Base-by-base conservation (phyloP, 129 eudicot genomes). In the Escallonia herrerae region DNA sequence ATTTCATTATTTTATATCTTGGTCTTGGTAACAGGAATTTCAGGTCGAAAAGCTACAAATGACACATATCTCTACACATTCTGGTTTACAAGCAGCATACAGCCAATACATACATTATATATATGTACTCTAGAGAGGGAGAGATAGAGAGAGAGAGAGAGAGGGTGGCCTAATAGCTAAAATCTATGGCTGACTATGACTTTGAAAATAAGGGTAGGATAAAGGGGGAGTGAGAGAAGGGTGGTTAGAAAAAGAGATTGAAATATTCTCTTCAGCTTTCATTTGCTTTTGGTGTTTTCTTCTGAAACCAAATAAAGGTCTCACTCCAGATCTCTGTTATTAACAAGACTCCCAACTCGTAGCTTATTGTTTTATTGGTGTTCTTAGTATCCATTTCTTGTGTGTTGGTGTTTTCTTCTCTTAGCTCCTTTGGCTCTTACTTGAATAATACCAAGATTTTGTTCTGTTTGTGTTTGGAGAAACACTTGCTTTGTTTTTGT, bases 11-110 rank as follows among this genome's bases (percentile, higher is more conserved):
- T 69, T 15, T 73, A 69, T 74, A 73, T 60, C 76, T 60, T 64
- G 62, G 65, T 76, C 73, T 87, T 79, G 90, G 71, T 78, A 73
- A 73, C 57, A 75, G 72, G 81, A 71, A 81, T 74, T 82, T 80
- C 75, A 82, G 89, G 82, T 76, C 84, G 82, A 80, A 82, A 85
- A 77, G 58, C 75, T 74, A 77, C 81, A 76, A 65, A 68, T 61
- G 76, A 83, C 88, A 81, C 95, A 79, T 72, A 81, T 78, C 82
- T 86, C 87, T 76, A 90, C 86, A 90, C 85, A 83, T 86, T 90
- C 95, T 79, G 59, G 79, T 79, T 22, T 79, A 79, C 90, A 83
- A 85, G 95, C 87, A 83, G 84, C 90, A 68, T 78, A 69, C 86
- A 74, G 86, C 88, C 95, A 83, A 90, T 75, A 74, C 62, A 76